phyloP scores from a whole-genome alignment of 2,329 filamentous ascomycete species.

The Neospermospora avenae region DNA sequence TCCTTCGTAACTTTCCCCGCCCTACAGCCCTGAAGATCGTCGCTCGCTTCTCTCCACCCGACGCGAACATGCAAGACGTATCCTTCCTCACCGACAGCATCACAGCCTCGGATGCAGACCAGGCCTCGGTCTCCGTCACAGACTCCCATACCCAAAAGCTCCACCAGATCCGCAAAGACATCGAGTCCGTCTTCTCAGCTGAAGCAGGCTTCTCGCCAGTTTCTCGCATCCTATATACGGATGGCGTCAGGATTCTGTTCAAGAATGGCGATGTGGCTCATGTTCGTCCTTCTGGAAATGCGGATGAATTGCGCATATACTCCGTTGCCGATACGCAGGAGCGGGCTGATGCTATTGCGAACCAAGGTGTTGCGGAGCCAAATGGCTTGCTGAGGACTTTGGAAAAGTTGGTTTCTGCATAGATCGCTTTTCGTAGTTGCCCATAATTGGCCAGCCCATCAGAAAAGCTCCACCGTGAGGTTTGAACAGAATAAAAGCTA shows the following conservation, averaged over 20 bases:
- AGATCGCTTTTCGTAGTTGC: background rate
- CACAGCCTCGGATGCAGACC: slow-evolving; percentile 18
- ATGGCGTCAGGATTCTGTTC: slow-evolving; percentile 35
- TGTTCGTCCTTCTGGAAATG: slow-evolving; percentile 36
- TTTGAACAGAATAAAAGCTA: background rate
- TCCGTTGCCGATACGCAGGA: slow-evolving; percentile 34
- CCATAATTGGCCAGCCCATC: too few species aligned
- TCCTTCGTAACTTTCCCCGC: slow-evolving; percentile 36
- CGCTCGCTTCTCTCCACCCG: slow-evolving; percentile 30
- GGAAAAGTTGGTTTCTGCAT: slow-evolving; percentile 17
- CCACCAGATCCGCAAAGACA: slow-evolving; percentile 26
- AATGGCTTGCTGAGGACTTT: slow-evolving; percentile 32
- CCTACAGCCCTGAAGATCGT: slow-evolving; percentile 35
- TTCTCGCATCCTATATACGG: slow-evolving; percentile 33
- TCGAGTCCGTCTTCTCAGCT: slow-evolving; percentile 33
- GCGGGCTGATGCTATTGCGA: slow-evolving; percentile 33
- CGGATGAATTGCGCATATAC: slow-evolving; percentile 37
- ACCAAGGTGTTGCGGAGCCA: slow-evolving; percentile 30
- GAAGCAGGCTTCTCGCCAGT: slow-evolving; percentile 30
- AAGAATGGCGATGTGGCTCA: slow-evolving; percentile 36
- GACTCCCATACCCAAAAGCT: slow-evolving; percentile 16
- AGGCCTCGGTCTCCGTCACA: slow-evolving; percentile 11
- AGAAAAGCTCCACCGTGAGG: background rate
- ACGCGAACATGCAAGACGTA: slow-evolving; percentile 25
- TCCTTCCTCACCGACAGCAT: slow-evolving; percentile 20